A percentile compares a stretch with the other conserved stretches of the same genome.
Conservation (phyloP, 768 basidiomycete genomes). For the Asterophora parasitica region DNA sequence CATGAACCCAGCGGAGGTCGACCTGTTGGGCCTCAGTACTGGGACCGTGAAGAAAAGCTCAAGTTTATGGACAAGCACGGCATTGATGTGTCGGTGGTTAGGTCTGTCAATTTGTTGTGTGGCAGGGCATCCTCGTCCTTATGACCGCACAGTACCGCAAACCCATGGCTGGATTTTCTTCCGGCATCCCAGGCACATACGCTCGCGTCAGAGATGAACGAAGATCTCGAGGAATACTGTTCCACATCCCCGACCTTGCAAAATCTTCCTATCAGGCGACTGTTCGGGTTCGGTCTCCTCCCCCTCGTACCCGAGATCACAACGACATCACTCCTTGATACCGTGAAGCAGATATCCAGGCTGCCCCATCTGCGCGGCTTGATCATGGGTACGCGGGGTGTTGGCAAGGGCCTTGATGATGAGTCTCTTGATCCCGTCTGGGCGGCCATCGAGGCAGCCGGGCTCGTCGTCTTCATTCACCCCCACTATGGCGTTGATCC, state of each 20-base stretch:
- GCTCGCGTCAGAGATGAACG: conserved; percentile 69
- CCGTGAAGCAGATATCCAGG: conserved; percentile 59
- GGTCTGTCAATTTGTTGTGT: conserved; percentile 33
- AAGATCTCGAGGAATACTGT: conserved; percentile 77
- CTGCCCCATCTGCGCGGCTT: conserved; percentile 67
- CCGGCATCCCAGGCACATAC: conserved; percentile 57
- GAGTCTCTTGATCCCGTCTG: conserved; percentile 74
- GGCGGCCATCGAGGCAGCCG: conserved; percentile 65
- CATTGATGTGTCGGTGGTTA: conserved; percentile 76
- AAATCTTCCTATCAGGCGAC: conserved; percentile 45
- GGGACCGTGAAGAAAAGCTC: conserved; percentile 71
- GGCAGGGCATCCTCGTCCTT: neutral
- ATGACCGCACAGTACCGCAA: conserved; percentile 56
- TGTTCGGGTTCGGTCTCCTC: conserved; percentile 82
- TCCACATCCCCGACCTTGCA: conserved; percentile 49
- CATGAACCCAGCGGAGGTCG: conserved; percentile 76
- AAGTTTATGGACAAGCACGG: conserved; percentile 81
- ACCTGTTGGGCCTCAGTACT: conserved; percentile 82
- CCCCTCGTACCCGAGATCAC: conserved; percentile 71
- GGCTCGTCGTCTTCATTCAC: conserved; percentile 77
- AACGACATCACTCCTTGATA: conserved; percentile 51
- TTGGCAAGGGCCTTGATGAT: conserved; percentile 81
- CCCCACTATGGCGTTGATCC: conserved; percentile 81
- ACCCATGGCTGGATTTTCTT: conserved; percentile 91
- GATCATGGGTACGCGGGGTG: conserved; percentile 77